Evolutionary conservation across 805 yeast genomes (phyloP).

Genomic region (Metschnikowia chrysomelidarum): DNA sequence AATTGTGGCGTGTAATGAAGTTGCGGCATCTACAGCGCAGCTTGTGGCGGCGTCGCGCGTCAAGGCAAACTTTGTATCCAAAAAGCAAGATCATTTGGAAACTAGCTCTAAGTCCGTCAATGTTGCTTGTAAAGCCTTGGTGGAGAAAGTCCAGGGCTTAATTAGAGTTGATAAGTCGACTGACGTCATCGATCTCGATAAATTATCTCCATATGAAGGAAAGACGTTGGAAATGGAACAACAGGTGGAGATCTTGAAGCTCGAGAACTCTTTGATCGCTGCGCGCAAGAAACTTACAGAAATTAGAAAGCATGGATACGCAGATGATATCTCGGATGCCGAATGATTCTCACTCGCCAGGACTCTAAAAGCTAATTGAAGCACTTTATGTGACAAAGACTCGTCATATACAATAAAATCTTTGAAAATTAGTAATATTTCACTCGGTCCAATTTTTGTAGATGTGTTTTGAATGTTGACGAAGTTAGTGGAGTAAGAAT

Average conservation of each 20-base stretch:
- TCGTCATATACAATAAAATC: too few species aligned
- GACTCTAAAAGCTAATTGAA: too few species aligned
- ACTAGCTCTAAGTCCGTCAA: constrained; percentile 65
- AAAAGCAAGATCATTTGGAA: constrained; percentile 74
- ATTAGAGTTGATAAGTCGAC: constrained; percentile 38
- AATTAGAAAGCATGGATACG: constrained; percentile 75
- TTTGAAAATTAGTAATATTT: too few species aligned
- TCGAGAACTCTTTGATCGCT: constrained; percentile 66
- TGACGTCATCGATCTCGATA: constrained; percentile 60
- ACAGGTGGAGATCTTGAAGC: constrained; percentile 82
- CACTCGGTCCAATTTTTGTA: too few species aligned
- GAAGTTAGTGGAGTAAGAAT: too few species aligned
- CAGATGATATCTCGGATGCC: constrained; percentile 42
- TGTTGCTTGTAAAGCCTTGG: constrained; percentile 72
- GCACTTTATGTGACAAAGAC: too few species aligned
- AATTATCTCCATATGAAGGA: constrained; percentile 72
- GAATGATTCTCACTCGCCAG: too few species aligned
- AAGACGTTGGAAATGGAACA: constrained; percentile 89
- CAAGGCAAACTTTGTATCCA: constrained; percentile 73
- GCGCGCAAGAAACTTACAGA: constrained; percentile 85
- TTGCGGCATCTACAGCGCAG: constrained; percentile 90
- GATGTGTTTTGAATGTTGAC: too few species aligned
- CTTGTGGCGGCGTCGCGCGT: constrained; percentile 89
- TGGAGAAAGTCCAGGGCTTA: constrained; percentile 63
- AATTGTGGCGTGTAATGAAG: constrained; percentile 88